Conservation (phyloP, 1,284 basidiomycete species). For the Acaromyces ingoldii region DNA sequence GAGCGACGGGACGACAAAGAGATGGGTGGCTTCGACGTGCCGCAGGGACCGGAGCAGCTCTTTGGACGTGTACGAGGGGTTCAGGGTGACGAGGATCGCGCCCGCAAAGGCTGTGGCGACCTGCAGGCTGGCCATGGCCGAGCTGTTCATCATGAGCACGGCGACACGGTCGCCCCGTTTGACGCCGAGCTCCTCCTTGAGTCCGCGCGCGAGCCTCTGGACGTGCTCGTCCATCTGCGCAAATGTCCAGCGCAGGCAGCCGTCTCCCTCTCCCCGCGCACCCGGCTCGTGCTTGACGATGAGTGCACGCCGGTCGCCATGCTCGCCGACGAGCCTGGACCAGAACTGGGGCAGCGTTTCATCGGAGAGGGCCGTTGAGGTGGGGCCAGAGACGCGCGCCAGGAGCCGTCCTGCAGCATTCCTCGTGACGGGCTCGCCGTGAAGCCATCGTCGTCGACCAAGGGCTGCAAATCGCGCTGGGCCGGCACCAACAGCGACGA, state of each 20-base stretch:
- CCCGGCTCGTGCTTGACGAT: conserved; percentile 61
- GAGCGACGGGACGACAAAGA: conserved; percentile 66
- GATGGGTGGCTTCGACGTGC: conserved; percentile 64
- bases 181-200: conserved; percentile 61
- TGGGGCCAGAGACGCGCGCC: conserved; percentile 56
- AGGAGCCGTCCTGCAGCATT: conserved; percentile 16
- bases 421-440: no score
- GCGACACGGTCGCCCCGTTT: conserved; percentile 71
- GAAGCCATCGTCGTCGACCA: no score
- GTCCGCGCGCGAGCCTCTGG: conserved; percentile 65
- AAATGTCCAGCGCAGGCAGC: conserved; percentile 70
- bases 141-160: conserved; percentile 65
- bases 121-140: conserved; percentile 71
- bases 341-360: conserved; percentile 67
- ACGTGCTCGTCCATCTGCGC: conserved; percentile 66
- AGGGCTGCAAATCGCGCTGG: no score
- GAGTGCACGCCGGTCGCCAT: conserved; percentile 61
- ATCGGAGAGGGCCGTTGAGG: conserved; percentile 60
- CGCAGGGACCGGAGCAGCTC: conserved; percentile 66
- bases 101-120: conserved; percentile 77
- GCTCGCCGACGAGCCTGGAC: conserved; percentile 58
- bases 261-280: conserved; percentile 51
- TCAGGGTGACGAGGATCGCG: conserved; percentile 72
- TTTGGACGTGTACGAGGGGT: conserved; percentile 69
- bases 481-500: no score